Evolutionary conservation across 2,329 filamentous ascomycete genomes (phyloP), one percentile per base, ranked within the genome.

Genomic region (Calonectria multiphialidica): DNA sequence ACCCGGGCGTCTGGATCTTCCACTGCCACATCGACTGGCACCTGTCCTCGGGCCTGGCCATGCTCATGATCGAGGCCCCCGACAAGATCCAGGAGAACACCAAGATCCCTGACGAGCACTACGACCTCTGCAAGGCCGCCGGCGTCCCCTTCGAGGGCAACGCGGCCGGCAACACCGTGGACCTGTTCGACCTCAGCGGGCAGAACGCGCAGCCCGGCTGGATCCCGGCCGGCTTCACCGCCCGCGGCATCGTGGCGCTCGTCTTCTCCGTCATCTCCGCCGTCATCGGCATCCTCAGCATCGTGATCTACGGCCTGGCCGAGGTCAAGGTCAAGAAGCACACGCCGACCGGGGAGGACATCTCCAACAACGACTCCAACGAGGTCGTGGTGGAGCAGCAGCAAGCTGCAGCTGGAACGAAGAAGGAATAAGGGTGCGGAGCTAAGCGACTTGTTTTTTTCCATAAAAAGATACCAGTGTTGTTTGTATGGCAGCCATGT

Each of bases 11-110:
- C 49, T 94, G 91, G 92, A 82, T 93, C 3, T 94, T 95, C 85
- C 94, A 95, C 83, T 96, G 94, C 82, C 94, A 96, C 81, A 93
- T 96, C 68, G 93, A 94, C 80, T 96, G 93, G 93, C 93, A 95
- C 80, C 86, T 94, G 69, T 84, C 88, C 5, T 91, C 90, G 2
- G 93, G 93, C 21, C 87, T 95, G 3, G 86, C 90, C 6, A 89
- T 91, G 44, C 91, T 90, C 2, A 88, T 94, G 74, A 82, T 93
- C 72, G 92, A 93, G 82, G 90, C 90, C 0, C 92, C 92, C 0
- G 80, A 88, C 3, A 87, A 90, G 21, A 81, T 97, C 1, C 93
- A 95, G 79, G 82, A 89, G 73, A 84, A 82, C 0, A 78, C 93
- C 50, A 85, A 83, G 1, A 90, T 97, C 37, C 94, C 94, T 0